phyloP scores from a whole-genome alignment of 1,284 basidiomycete species.

The Coniophora puteana region DNA sequence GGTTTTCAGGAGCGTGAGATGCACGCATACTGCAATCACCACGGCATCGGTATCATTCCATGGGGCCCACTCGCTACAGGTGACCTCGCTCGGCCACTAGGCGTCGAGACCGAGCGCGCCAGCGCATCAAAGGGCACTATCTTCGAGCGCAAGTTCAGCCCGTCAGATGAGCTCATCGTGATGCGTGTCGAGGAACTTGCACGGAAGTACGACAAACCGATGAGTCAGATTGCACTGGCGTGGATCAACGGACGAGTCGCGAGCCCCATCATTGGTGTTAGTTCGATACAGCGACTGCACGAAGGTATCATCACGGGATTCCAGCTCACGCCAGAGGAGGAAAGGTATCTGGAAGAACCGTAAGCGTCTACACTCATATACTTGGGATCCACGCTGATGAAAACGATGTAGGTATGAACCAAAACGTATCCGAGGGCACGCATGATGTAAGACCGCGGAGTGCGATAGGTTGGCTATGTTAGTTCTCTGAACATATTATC shows the following conservation, averaged over 20 bases:
- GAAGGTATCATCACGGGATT: conserved; percentile 28
- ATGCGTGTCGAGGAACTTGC: conserved; percentile 35
- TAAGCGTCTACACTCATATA: too few species aligned
- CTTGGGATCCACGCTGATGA: too few species aligned
- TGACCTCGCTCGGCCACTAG: conserved; percentile 30
- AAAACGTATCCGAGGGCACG: too few species aligned
- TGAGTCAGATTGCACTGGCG: conserved; percentile 35
- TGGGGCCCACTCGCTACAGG: conserved; percentile 39
- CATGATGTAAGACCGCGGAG: too few species aligned
- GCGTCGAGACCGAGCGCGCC: conserved; percentile 19
- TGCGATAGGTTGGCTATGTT: too few species aligned
- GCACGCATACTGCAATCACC: conserved; percentile 17
- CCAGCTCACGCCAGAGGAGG: conserved; percentile 41
- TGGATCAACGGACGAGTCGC: conserved; percentile 32
- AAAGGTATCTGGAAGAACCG: conserved; percentile 39
- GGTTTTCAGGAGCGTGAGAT: conserved; percentile 18
- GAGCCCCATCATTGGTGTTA: conserved; percentile 36
- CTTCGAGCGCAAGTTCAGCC: conserved; percentile 7
- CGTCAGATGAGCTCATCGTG: conserved; percentile 13
- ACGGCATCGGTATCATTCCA: conserved; percentile 38
- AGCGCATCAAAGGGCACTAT: background rate
- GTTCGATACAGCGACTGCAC: conserved; percentile 7
- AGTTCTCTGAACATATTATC: too few species aligned
- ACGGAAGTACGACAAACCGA: conserved; percentile 29
- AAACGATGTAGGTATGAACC: too few species aligned